Percentiles rank a stretch among this genome's conserved stretches.
Conservation (phyloP, 1,139 yeast species). For the Spathaspora sp. region DNA sequence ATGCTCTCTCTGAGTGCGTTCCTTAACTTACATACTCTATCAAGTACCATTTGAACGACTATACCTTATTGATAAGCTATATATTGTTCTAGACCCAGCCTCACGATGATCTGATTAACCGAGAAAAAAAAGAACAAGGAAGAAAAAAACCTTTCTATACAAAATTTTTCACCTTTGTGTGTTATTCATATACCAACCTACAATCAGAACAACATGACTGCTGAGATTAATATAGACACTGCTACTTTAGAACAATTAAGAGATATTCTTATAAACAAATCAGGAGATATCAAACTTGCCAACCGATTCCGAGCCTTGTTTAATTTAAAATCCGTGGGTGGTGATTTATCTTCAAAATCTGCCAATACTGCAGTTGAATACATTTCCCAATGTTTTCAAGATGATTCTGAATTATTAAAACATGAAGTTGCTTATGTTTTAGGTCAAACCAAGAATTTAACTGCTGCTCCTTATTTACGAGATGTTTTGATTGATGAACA, state of each 20-base stretch:
- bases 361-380: conserved; percentile 69
- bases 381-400: conserved; percentile 79
- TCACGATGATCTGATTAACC: not conserved
- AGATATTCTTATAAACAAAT: conserved; percentile 62
- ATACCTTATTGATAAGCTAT: too few relatives aligned
- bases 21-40: too few relatives aligned
- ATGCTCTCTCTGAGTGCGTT: too few relatives aligned
- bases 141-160: not conserved
- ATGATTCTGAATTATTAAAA: conserved; percentile 87
- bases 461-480: conserved; percentile 74
- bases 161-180: not conserved
- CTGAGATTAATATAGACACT: conserved; percentile 43
- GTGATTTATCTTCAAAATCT: conserved; percentile 51
- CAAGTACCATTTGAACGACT: too few relatives aligned
- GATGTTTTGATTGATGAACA: conserved; percentile 63
- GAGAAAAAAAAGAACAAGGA: not conserved
- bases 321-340: conserved; percentile 83
- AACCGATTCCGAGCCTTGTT: conserved; percentile 91
- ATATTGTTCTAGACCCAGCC: not conserved
- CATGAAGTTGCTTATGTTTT: conserved; percentile 98
- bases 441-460: conserved; percentile 87
- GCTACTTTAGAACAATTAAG: conserved; percentile 67
- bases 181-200: not conserved
- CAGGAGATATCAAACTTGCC: conserved; percentile 73
- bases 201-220: conserved; percentile 12